A percentile compares a stretch with the other conserved stretches of the same genome.
Evolutionary conservation across 345 rosid species (phyloP).

Genomic region (Clausena lansium): DNA sequence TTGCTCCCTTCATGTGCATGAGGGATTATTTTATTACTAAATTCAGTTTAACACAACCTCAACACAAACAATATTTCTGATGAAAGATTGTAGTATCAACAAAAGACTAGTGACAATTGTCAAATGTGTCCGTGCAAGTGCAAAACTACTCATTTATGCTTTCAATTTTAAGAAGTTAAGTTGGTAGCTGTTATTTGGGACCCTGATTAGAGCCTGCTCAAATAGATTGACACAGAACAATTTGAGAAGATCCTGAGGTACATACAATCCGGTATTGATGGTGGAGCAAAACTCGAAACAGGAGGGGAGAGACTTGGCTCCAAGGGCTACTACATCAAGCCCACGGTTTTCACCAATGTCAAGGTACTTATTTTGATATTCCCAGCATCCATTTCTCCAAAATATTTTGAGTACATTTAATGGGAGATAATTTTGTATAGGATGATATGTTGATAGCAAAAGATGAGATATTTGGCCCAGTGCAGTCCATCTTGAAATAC

Average conservation of each 20-base stretch:
- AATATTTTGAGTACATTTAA: not conserved
- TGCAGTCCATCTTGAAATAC: constrained; percentile 85
- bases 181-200: not conserved
- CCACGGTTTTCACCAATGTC: constrained; percentile 96
- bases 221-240: constrained; percentile 72
- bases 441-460: constrained; percentile 88
- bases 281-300: constrained; percentile 87
- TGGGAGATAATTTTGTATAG: constrained; percentile 30
- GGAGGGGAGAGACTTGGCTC: constrained; percentile 79
- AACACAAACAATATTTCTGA: not conserved
- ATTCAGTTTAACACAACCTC: not conserved
- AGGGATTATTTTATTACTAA: not conserved
- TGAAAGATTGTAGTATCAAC: not conserved
- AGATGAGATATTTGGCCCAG: constrained; percentile 96
- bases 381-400: not conserved
- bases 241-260: constrained; percentile 65
- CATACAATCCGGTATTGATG: constrained; percentile 67
- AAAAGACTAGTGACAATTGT: not conserved
- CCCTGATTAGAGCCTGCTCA: not conserved
- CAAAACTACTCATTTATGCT: not conserved
- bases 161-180: not conserved
- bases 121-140: not conserved
- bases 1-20: not conserved
- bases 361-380: constrained; percentile 37
- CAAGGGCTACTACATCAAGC: constrained; percentile 80